Evolutionary conservation across 176 grass and related monocot species (phyloP).

Genomic region (Bolboschoenus planiculmis): DNA sequence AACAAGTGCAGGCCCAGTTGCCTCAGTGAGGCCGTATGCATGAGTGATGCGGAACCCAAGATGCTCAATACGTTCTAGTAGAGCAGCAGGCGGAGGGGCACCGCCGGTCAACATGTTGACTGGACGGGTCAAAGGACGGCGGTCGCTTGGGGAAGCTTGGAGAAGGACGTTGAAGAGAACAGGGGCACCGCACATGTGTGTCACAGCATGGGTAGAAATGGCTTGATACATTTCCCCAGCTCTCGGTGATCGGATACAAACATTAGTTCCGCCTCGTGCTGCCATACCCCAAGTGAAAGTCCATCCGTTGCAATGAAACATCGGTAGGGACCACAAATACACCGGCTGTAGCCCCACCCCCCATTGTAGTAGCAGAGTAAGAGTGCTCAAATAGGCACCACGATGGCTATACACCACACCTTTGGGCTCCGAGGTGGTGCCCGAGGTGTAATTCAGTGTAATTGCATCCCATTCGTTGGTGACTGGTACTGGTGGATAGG

Average conservation of each 20-base stretch:
- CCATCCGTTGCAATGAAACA: conserved; percentile 80
- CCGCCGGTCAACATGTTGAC: conserved; percentile 49
- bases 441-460: conserved; percentile 65
- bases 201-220: conserved; percentile 34
- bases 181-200: conserved; percentile 65
- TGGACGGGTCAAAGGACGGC: neutral
- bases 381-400: conserved; percentile 49
- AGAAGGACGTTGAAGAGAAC: conserved; percentile 51
- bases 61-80: conserved; percentile 35
- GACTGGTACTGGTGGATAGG: conserved; percentile 23
- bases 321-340: conserved; percentile 59
- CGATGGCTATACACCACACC: conserved; percentile 74
- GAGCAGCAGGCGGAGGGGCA: conserved; percentile 37
- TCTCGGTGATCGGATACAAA: conserved; percentile 34
- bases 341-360: conserved; percentile 42
- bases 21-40: conserved; percentile 58
- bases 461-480: conserved; percentile 58
- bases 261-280: conserved; percentile 48
- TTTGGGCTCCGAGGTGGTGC: conserved; percentile 64
- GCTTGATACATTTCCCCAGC: conserved; percentile 40
- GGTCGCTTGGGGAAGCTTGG: neutral
- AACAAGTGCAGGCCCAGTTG: conserved; percentile 45
- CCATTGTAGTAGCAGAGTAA: conserved; percentile 55
- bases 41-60: conserved; percentile 49
- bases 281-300: conserved; percentile 73